phyloP scores from a whole-genome alignment of 257 asterid species.

The Striga asiatica region DNA sequence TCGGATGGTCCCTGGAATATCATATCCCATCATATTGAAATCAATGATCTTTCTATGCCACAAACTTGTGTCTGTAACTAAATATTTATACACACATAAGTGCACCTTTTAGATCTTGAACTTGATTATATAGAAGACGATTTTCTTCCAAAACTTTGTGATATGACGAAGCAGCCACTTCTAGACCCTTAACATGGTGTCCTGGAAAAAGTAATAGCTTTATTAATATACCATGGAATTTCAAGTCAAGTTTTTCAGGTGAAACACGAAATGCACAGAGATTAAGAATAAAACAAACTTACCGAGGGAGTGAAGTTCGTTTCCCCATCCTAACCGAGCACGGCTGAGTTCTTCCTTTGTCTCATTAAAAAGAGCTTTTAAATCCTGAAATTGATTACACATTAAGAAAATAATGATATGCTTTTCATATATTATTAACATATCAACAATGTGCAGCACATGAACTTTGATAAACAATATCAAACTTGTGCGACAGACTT shows the following conservation, averaged over 20 bases:
- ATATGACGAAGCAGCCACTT: constrained; percentile 60
- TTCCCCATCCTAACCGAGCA: constrained; percentile 50
- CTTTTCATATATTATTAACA: too few species aligned
- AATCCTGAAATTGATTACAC: constrained; percentile 35
- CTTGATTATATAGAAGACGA: constrained; percentile 78
- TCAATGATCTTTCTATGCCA: neutral
- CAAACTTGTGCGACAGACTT: constrained; percentile 6
- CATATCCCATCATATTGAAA: neutral
- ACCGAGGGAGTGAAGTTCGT: constrained; percentile 60
- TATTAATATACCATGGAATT: neutral
- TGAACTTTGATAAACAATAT: constrained; percentile 2
- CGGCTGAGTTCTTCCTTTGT: constrained; percentile 44
- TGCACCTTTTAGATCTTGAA: constrained; percentile 85
- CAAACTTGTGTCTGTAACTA: too few species aligned
- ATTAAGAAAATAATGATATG: neutral
- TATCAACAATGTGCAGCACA: too few species aligned
- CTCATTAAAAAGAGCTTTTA: constrained; percentile 44
- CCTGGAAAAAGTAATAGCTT: constrained; percentile 28
- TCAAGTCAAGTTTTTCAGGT: neutral
- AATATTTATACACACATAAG: too few species aligned
- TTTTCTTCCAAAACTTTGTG: constrained; percentile 82
- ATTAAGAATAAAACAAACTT: constrained; percentile 14
- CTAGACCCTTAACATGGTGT: constrained; percentile 60
- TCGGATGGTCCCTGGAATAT: constrained; percentile 60
- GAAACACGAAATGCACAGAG: neutral